phyloP scores from a whole-genome alignment of 495 filamentous ascomycete species.

The Bombardia bombarda region DNA sequence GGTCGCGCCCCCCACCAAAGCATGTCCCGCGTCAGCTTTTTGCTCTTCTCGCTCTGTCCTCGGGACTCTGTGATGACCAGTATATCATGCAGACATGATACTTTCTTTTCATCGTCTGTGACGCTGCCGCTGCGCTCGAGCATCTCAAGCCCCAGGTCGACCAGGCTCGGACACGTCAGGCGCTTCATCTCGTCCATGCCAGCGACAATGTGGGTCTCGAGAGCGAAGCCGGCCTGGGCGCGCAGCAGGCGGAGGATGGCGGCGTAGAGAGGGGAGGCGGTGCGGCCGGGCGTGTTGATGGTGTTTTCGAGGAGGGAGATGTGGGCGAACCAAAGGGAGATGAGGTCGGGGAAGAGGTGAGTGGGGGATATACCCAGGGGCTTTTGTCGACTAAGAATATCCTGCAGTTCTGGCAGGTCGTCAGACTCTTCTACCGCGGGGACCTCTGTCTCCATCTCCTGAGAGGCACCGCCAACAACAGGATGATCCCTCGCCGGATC shows the following conservation, averaged over 20 bases:
- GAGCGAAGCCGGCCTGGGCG: slow-evolving; percentile 3
- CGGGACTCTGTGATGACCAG: no score
- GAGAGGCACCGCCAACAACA: no score
- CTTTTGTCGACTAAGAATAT: not conserved
- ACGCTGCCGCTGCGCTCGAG: no score
- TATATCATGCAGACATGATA: no score
- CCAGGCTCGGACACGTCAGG: not conserved
- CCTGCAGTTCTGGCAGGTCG: not conserved
- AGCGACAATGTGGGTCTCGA: slow-evolving; percentile 1
- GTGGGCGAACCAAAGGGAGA: slow-evolving; percentile 8
- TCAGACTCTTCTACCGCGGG: no score
- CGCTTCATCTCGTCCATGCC: slow-evolving; percentile 7
- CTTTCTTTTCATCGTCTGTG: no score
- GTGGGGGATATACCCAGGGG: not conserved
- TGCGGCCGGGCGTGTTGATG: not conserved
- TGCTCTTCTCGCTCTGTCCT: no score
- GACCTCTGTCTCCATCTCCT: no score
- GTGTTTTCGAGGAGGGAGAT: slow-evolving; percentile 2
- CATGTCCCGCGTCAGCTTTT: no score
- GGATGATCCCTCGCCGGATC: no score
- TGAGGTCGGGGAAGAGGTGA: not conserved
- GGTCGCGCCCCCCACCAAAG: no score
- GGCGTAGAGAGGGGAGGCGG: not conserved
- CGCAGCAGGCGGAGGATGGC: slow-evolving; percentile 3
- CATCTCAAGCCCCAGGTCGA: slow-evolving; percentile 5